These are phyloP conservation scores for Cladorrhinum sp. DNA, from an alignment of 2,329 filamentous ascomycete genomes.

Conservation along the genomic window DNA sequence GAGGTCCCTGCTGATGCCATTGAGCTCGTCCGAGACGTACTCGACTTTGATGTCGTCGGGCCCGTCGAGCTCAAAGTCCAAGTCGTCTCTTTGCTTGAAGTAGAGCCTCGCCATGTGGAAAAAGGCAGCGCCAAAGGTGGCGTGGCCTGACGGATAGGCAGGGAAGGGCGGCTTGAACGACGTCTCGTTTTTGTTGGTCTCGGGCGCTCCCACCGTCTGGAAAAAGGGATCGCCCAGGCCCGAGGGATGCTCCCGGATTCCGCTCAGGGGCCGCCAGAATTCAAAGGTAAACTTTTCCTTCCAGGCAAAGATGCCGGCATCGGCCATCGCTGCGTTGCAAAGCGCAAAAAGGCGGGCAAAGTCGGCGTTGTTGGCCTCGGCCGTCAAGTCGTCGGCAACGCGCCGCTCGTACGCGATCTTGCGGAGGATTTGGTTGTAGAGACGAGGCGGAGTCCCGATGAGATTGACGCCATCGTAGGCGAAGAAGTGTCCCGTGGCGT, in stretches of 20 bases:
- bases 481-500: conserved; percentile 10
- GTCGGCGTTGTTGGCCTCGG: conserved; percentile 11
- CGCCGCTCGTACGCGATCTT: conserved; percentile 12
- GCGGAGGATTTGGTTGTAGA: conserved; percentile 15
- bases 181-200: conserved; percentile 14
- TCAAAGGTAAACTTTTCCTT: conserved; percentile 14
- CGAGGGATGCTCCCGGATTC: conserved; percentile 15
- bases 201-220: conserved; percentile 12
- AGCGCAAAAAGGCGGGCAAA: conserved; percentile 11
- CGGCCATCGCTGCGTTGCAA: conserved; percentile 13
- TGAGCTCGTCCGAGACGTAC: conserved; percentile 16
- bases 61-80: conserved; percentile 10
- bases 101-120: conserved; percentile 15
- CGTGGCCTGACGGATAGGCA: conserved; percentile 14
- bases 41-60: conserved; percentile 9
- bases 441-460: conserved; percentile 13
- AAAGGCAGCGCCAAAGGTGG: conserved; percentile 11
- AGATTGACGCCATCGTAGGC: conserved; percentile 13
- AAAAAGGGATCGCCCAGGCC: conserved; percentile 13
- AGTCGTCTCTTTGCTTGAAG: conserved; percentile 11
- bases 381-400: conserved; percentile 7
- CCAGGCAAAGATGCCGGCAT: conserved; percentile 14
- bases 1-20: conserved; percentile 14
- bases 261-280: conserved; percentile 13
- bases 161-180: conserved; percentile 15